phyloP scores from a whole-genome alignment of 2,329 filamentous ascomycete species.

The Ascochyta viciae-villosae region DNA sequence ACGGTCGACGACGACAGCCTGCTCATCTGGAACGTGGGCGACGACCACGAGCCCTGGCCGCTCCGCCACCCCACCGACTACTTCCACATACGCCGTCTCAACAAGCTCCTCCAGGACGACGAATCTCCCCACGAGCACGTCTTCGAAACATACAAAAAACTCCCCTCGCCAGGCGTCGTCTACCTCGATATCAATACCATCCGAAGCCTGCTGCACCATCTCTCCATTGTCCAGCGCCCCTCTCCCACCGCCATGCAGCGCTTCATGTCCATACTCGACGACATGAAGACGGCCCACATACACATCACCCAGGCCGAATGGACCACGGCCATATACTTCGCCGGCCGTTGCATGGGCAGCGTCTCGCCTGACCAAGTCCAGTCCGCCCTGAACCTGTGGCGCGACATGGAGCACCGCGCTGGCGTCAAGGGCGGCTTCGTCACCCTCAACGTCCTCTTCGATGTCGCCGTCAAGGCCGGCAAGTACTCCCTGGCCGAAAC shows the following conservation, averaged over 20 bases:
- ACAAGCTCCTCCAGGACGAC: slow-evolving; percentile 53
- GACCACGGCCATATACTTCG: slow-evolving; percentile 84
- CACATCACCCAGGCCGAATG: slow-evolving; percentile 74
- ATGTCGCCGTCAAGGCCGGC: slow-evolving; percentile 83
- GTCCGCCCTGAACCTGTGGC: slow-evolving; percentile 79
- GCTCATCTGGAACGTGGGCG: slow-evolving; percentile 42
- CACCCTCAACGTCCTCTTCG: slow-evolving; percentile 94
- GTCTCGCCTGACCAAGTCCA: slow-evolving; percentile 68
- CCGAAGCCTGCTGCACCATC: slow-evolving; percentile 69
- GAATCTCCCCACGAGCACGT: slow-evolving; percentile 56
- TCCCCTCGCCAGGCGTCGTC: slow-evolving; percentile 62
- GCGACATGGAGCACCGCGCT: slow-evolving; percentile 82
- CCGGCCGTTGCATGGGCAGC: slow-evolving; percentile 71
- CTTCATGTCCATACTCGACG: slow-evolving; percentile 83
- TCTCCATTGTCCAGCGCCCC: slow-evolving; percentile 69
- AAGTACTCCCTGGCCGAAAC: slow-evolving; percentile 86
- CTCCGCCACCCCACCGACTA: slow-evolving; percentile 41
- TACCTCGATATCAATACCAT: slow-evolving; percentile 61
- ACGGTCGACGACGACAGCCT: slow-evolving; percentile 37
- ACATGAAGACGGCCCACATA: slow-evolving; percentile 78
- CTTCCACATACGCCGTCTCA: slow-evolving; percentile 43
- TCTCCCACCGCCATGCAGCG: slow-evolving; percentile 70
- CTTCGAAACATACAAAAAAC: slow-evolving; percentile 60
- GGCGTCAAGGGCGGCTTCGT: slow-evolving; percentile 71
- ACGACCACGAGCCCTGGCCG: slow-evolving; percentile 44